Conservation (phyloP, 805 yeast genomes). For the Zygotorulaspora florentina region DNA sequence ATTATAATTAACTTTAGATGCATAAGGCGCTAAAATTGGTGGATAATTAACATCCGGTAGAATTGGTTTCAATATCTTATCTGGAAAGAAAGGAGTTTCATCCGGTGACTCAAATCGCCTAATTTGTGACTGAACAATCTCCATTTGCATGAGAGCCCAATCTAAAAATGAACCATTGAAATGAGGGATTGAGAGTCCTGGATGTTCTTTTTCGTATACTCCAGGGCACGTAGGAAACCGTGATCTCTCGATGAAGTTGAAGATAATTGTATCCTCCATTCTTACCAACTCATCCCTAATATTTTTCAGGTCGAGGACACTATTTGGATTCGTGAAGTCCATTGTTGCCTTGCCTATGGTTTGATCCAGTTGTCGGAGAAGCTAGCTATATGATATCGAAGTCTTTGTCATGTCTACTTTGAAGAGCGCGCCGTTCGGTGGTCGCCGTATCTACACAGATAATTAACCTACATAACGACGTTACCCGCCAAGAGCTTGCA, state of each 20-base stretch:
- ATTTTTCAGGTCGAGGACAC: slow-evolving; percentile 74
- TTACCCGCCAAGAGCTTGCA: no score
- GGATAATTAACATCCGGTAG: slow-evolving; percentile 81
- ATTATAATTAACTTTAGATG: slow-evolving; percentile 74
- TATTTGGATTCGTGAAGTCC: slow-evolving; percentile 82
- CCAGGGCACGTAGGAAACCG: slow-evolving; percentile 75
- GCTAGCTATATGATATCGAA: no score
- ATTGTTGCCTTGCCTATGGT: slow-evolving; percentile 36
- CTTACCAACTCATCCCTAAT: slow-evolving; percentile 81
- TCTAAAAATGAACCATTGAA: slow-evolving; percentile 82
- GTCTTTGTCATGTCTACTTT: no score
- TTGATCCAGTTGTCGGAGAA: background rate
- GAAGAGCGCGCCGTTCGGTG: no score
- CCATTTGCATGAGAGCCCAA: slow-evolving; percentile 76
- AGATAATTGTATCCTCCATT: slow-evolving; percentile 95
- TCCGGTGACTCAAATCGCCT: slow-evolving; percentile 94
- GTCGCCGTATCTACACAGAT: no score
- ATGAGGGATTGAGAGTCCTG: slow-evolving; percentile 50
- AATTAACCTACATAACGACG: no score
- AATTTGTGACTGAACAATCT: slow-evolving; percentile 69
- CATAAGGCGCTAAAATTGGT: slow-evolving; percentile 65
- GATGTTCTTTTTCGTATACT: slow-evolving; percentile 58
- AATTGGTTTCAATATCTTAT: slow-evolving; percentile 56
- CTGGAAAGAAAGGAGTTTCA: slow-evolving; percentile 84
- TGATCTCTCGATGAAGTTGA: slow-evolving; percentile 87